These are phyloP conservation scores for Skeletonema costatum DNA, from an alignment of 108 stramenopile species.

Conservation along the genomic window DNA sequence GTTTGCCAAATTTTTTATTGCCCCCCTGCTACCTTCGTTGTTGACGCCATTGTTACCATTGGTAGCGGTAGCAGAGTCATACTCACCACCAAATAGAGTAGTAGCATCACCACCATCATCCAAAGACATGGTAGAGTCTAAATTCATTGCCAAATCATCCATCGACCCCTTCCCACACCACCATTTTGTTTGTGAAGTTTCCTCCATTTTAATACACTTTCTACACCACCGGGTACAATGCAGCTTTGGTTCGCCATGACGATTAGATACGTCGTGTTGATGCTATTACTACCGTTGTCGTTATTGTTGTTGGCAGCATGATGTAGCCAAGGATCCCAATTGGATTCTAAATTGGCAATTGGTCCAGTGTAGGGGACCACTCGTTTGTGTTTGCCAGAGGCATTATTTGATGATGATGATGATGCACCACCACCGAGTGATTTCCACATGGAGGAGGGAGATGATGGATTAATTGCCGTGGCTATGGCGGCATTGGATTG, in stretches of 20 bases:
- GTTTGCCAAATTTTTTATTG: background rate
- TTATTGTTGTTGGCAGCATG: slow-evolving; percentile 27
- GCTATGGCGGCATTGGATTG: background rate
- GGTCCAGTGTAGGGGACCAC: slow-evolving; percentile 25
- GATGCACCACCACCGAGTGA: background rate
- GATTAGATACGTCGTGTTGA: slow-evolving; percentile 41
- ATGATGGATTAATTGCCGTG: background rate
- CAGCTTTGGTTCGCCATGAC: slow-evolving; percentile 54
- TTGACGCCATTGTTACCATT: background rate
- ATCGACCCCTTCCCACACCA: background rate
- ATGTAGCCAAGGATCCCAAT: slow-evolving; percentile 34
- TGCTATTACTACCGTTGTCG: slow-evolving; percentile 44
- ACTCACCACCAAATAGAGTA: background rate
- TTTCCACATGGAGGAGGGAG: background rate
- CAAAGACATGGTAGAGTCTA: slow-evolving; percentile 46
- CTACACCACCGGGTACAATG: slow-evolving; percentile 64
- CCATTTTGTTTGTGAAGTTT: background rate
- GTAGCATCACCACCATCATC: slow-evolving; percentile 13
- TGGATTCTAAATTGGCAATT: slow-evolving; percentile 57
- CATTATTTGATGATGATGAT: background rate
- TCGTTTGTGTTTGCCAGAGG: background rate
- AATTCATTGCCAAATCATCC: slow-evolving; percentile 17
- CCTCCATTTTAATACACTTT: slow-evolving; percentile 56
- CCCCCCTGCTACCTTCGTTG: background rate
- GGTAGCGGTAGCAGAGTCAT: background rate